These are phyloP conservation scores for Wickerhamomyces queroliae DNA, from an alignment of 805 yeast genomes.

Conservation along the genomic window DNA sequence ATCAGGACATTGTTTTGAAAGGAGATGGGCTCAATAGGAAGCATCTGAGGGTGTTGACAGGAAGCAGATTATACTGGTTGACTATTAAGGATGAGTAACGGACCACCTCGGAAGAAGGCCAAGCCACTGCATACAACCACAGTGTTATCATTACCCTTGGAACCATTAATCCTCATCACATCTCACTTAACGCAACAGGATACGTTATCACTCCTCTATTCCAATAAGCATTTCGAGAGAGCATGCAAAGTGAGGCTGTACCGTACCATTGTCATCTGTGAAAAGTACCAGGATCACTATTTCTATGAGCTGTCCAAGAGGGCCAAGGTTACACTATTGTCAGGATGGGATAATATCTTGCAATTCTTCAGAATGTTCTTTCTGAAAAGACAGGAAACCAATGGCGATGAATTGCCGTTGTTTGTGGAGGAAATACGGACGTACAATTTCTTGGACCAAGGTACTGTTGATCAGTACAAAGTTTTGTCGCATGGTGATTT, in stretches of 20 bases:
- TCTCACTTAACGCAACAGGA: slow-evolving; percentile 12
- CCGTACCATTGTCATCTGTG: slow-evolving; percentile 17
- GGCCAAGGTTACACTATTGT: slow-evolving; percentile 9
- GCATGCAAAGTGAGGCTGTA: slow-evolving; percentile 17
- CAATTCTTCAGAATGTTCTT: slow-evolving; percentile 12
- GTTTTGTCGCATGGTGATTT: slow-evolving; percentile 9
- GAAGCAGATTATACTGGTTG: too few species aligned
- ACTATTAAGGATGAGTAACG: too few species aligned
- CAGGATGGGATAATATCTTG: slow-evolving; percentile 16
- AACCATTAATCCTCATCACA: slow-evolving; percentile 10
- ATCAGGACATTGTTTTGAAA: too few species aligned
- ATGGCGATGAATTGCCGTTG: slow-evolving; percentile 1
- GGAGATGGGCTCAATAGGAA: too few species aligned
- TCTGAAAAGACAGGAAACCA: neutral
- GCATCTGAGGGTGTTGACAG: too few species aligned
- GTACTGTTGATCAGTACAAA: slow-evolving; percentile 13
- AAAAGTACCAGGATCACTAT: slow-evolving; percentile 18
- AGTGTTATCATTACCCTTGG: slow-evolving; percentile 11
- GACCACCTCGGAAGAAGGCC: too few species aligned
- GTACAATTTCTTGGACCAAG: slow-evolving; percentile 17
- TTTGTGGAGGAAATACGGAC: slow-evolving; percentile 17
- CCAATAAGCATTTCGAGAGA: slow-evolving; percentile 9
- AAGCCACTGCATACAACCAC: too few species aligned
- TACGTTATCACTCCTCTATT: slow-evolving; percentile 8
- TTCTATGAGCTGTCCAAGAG: slow-evolving; percentile 8